A percentile compares a stretch with the other conserved stretches of the same genome.
phyloP scores from a whole-genome alignment of 2,329 filamentous ascomycete species.

The Ceratocystis albifundus region DNA sequence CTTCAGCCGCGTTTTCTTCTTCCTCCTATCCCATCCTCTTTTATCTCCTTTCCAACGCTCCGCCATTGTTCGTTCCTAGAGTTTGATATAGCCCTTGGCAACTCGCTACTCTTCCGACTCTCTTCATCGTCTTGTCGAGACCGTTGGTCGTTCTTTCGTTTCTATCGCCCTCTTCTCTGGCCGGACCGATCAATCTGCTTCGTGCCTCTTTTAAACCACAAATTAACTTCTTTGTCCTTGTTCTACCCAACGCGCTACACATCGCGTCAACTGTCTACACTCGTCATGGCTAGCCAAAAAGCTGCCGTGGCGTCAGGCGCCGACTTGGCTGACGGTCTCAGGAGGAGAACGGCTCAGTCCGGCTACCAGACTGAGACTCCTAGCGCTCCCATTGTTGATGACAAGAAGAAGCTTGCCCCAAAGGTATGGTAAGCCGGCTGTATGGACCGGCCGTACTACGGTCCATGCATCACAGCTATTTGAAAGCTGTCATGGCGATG shows the following conservation, averaged over 20 bases:
- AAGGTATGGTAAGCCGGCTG: constrained; percentile 35
- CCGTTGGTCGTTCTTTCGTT: constrained; percentile 10
- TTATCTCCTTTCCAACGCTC: constrained; percentile 7
- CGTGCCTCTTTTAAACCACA: neutral
- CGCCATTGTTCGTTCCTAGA: constrained; percentile 16
- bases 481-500: neutral
- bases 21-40: constrained; percentile 4
- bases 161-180: neutral
- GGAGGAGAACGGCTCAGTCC: constrained; percentile 40
- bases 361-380: constrained; percentile 15
- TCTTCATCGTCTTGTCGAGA: constrained; percentile 4
- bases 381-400: constrained; percentile 35
- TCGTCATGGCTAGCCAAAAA: constrained; percentile 43
- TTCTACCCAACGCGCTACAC: constrained; percentile 4
- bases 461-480: neutral
- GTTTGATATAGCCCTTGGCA: constrained; percentile 24
- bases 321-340: constrained; percentile 45
- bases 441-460: neutral
- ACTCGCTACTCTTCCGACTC: constrained; percentile 23
- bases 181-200: neutral
- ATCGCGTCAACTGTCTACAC: neutral
- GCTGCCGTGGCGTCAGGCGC: constrained; percentile 49
- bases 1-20: constrained; percentile 21
- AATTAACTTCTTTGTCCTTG: neutral
- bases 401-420: constrained; percentile 48